Base-by-base conservation (phyloP, 148 eudicot species). In the Amaranthus cruentus region DNA sequence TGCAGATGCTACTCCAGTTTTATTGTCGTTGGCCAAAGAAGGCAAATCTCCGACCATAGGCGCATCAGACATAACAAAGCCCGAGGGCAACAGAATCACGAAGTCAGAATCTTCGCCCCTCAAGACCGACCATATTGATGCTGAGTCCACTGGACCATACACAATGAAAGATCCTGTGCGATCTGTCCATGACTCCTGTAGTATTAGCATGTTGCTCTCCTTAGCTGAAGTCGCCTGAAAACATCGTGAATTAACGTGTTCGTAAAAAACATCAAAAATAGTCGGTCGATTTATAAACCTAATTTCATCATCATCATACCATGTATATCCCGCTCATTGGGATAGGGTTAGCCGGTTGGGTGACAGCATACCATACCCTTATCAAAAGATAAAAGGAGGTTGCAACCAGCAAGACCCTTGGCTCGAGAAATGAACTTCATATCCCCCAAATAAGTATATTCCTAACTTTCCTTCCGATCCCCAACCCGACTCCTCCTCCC, bases 1-100 rank as follows among this genome's bases (percentile, higher is more conserved):
- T 0, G 89, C 80, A 0, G 89, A 90, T 4, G 88, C 67, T 50
- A 65, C 70, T 68, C 66, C 52, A 7, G 47, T 6, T 4, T 47
- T 58, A 67, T 50, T 50, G 5, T 69, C 69, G 7, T 57, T 48
- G 9, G 63, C 46, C 57, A 72, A 42, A 28, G 69, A 15, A 6
- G 66, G 73, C 48, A 58, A 10, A 55, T 70, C 46, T 2, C 84
- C 74, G 8, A 46, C 74, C 5, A 60, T 61, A 46, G 82, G 69
- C 8, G 69, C 73, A 14, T 82, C 84, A 43, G 81, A 68, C 4
- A 93, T 81, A n/a, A 90, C 82, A 54, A 90, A 89, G 3, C 98
- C 98, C 4, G 92, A 90, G 51, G 98, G 96, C 38, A 89, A 67
- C 48, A 90, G 72, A 48, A 83, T 84, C 59, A 90, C 78, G n/a